These are phyloP conservation scores for Aspergillus nanangensis DNA, from an alignment of 495 filamentous ascomycete genomes.

Conservation along the genomic window DNA sequence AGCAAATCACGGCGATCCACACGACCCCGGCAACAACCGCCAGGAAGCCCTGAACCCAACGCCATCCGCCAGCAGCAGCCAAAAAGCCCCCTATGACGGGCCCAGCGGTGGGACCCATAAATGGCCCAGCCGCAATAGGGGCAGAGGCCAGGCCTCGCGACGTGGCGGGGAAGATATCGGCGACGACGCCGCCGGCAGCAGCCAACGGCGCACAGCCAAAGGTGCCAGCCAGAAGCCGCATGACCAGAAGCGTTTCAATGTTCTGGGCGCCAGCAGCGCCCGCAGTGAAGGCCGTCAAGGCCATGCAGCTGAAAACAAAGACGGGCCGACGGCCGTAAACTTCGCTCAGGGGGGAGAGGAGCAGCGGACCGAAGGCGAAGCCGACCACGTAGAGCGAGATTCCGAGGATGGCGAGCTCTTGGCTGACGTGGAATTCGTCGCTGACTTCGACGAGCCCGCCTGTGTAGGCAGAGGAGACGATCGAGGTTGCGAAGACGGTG, in stretches of 20 bases:
- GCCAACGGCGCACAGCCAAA: conserved; percentile 57
- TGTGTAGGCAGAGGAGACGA: conserved; percentile 42
- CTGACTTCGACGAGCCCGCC: conserved; percentile 29
- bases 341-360: conserved; percentile 35
- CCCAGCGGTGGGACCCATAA: conserved; percentile 52
- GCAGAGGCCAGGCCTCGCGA: conserved; percentile 51
- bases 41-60: conserved; percentile 21
- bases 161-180: conserved; percentile 52
- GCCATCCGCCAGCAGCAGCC: conserved; percentile 45
- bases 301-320: conserved; percentile 19
- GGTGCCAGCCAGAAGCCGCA: conserved; percentile 62
- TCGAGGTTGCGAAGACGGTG: conserved; percentile 17
- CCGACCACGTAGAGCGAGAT: conserved; percentile 47
- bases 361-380: conserved; percentile 41
- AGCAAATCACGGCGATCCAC: conserved; percentile 26
- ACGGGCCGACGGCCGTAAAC: conserved; percentile 43
- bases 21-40: conserved; percentile 2
- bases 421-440: conserved; percentile 34
- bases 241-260: conserved; percentile 53
- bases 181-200: conserved; percentile 54
- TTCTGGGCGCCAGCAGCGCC: conserved; percentile 53
- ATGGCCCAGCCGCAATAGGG: conserved; percentile 50
- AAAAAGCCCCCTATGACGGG: conserved; percentile 47
- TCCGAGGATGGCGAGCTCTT: conserved; percentile 40
- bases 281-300: conserved; percentile 53